Conservation (phyloP, 352 stramenopile genomes). For the Globisporangium cystogenes region DNA sequence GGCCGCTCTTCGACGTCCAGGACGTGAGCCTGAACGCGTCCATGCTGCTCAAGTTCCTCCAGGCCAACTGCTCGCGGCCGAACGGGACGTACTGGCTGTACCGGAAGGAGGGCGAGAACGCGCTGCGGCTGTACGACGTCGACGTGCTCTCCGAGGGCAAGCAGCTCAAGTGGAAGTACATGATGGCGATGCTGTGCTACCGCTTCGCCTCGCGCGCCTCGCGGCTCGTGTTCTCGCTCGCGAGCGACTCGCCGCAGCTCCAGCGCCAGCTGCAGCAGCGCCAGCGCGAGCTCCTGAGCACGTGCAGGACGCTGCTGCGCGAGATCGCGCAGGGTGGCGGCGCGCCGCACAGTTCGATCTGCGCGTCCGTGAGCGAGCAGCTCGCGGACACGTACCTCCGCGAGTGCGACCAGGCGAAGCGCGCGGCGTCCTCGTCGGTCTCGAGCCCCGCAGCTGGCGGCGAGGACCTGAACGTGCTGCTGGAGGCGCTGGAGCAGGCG, state of each 20-base stretch:
- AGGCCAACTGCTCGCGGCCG: slow-evolving; percentile 77
- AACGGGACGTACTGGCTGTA: slow-evolving; percentile 86
- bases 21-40: slow-evolving; percentile 85
- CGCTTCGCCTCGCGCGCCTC: slow-evolving; percentile 73
- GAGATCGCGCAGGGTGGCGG: slow-evolving; percentile 66
- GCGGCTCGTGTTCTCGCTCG: slow-evolving; percentile 55
- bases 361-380: slow-evolving; percentile 73
- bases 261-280: slow-evolving; percentile 65
- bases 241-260: slow-evolving; percentile 40
- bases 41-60: slow-evolving; percentile 83
- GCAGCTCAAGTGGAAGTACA: slow-evolving; percentile 89
- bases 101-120: slow-evolving; percentile 73
- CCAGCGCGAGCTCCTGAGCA: slow-evolving; percentile 69
- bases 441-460: slow-evolving; percentile 5
- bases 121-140: slow-evolving; percentile 77
- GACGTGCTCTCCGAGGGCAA: slow-evolving; percentile 77
- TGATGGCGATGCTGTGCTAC: slow-evolving; percentile 89
- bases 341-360: slow-evolving; percentile 65
- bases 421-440: neutral
- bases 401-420: slow-evolving; percentile 32
- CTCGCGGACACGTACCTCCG: slow-evolving; percentile 78
- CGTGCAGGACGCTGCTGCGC: slow-evolving; percentile 64
- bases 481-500: slow-evolving; percentile 37
- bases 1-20: slow-evolving; percentile 75
- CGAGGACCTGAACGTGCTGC: slow-evolving; percentile 2